These are phyloP conservation scores for Graphilbum ipis-grandicollis DNA, from an alignment of 2,329 filamentous ascomycete genomes.

Conservation along the genomic window DNA sequence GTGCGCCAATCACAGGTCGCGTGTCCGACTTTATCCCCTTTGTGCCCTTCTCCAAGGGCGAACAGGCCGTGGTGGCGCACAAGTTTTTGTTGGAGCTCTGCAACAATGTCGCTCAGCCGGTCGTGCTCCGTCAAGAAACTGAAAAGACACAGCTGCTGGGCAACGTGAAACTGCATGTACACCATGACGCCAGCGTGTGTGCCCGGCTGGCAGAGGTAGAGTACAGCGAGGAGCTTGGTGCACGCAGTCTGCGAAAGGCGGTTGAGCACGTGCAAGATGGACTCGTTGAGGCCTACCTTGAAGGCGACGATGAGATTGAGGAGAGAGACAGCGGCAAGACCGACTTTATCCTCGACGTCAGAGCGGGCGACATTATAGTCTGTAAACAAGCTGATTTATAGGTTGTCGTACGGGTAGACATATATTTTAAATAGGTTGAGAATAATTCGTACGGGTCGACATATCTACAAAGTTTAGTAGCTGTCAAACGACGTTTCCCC, in stretches of 20 bases:
- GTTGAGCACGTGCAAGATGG: conserved; percentile 1
- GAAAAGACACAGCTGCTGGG: background rate
- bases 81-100: conserved; percentile 4
- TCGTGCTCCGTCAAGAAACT: background rate
- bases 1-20: conserved; percentile 5
- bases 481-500: no score
- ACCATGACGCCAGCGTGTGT: conserved; percentile 4
- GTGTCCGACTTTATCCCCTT: conserved; percentile 6
- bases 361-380: conserved; percentile 1
- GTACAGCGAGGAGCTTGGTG: conserved; percentile 5
- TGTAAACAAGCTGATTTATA: no score
- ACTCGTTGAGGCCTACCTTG: conserved; percentile 4
- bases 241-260: conserved; percentile 5
- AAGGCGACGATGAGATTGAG: conserved; percentile 1
- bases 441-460: no score
- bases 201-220: background rate
- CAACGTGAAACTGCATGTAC: conserved; percentile 1
- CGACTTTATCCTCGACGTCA: conserved; percentile 1
- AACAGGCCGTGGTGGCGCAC: conserved; percentile 6
- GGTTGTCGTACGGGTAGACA: no score
- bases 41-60: conserved; percentile 5
- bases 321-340: background rate
- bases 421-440: no score
- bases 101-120: background rate
- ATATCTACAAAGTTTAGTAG: no score